Percentiles rank a stretch among this genome's conserved stretches.
phyloP scores from a whole-genome alignment of 208 protist genomes.

The Wallacemonas sp. region DNA sequence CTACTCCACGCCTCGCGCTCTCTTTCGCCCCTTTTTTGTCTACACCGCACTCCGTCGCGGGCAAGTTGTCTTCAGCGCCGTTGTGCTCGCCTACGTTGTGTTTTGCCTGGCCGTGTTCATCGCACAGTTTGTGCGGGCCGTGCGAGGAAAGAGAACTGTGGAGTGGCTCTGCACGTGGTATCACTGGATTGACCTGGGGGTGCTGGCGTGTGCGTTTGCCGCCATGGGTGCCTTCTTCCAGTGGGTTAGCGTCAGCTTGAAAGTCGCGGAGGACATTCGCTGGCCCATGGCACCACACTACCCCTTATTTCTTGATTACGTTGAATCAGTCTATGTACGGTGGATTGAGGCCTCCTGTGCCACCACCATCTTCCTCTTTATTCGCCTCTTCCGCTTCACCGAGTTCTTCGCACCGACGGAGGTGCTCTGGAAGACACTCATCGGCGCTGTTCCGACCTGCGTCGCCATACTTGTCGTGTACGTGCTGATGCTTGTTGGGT shows the following conservation, averaged over 20 bases:
- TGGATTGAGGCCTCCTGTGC: not conserved
- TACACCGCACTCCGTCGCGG: slow-evolving; percentile 16
- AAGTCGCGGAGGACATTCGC: slow-evolving; percentile 2
- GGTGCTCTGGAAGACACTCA: slow-evolving; percentile 3
- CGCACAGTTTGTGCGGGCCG: not conserved
- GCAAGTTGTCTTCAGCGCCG: slow-evolving; percentile 13
- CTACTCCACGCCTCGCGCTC: not conserved
- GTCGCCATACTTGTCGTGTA: slow-evolving; percentile 19
- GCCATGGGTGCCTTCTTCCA: slow-evolving; percentile 18
- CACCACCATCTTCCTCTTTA: slow-evolving; percentile 28
- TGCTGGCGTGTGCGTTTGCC: slow-evolving; percentile 18
- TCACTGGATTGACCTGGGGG: slow-evolving; percentile 25
- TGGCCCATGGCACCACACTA: slow-evolving; percentile 13
- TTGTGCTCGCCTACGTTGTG: slow-evolving; percentile 21
- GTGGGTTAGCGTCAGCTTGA: slow-evolving; percentile 13
- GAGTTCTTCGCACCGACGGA: slow-evolving; percentile 14
- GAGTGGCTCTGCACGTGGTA: slow-evolving; percentile 16
- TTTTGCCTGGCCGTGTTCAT: slow-evolving; percentile 18
- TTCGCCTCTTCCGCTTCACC: slow-evolving; percentile 28
- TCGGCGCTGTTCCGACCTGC: not conserved
- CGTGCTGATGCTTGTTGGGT: slow-evolving; percentile 25
- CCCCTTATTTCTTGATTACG: slow-evolving; percentile 13
- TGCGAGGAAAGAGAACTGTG: not conserved
- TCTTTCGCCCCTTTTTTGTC: slow-evolving; percentile 20
- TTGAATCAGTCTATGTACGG: slow-evolving; percentile 13